These are phyloP conservation scores for Closterium sp. DNA, from an alignment of 139 green algal genomes.

Conservation along the genomic window DNA sequence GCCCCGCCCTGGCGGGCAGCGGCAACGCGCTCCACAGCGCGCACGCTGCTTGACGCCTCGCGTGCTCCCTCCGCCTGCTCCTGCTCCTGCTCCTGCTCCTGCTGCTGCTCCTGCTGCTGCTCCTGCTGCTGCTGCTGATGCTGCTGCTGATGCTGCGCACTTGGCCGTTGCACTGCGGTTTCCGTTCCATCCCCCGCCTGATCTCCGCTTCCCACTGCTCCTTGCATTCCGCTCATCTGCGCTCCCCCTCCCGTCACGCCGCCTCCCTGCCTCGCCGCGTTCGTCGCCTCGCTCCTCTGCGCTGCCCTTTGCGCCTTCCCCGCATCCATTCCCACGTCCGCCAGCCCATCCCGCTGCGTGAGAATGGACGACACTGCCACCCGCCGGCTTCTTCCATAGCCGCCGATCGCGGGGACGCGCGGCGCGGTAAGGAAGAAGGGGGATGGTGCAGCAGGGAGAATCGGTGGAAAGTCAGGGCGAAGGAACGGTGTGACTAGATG, in stretches of 20 bases:
- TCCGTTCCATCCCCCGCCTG: neutral
- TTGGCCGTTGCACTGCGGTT: neutral
- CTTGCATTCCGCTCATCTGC: neutral
- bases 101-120: no score
- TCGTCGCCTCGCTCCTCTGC: neutral
- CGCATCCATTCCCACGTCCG: neutral
- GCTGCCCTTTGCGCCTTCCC: neutral
- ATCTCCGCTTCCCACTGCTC: neutral
- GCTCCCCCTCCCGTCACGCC: neutral
- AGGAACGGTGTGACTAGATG: neutral
- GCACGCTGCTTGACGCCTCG: neutral
- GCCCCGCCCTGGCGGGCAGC: neutral
- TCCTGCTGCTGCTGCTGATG: neutral
- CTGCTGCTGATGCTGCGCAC: neutral
- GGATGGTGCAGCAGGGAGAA: neutral
- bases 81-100: no score
- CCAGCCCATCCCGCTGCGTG: neutral
- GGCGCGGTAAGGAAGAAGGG: neutral
- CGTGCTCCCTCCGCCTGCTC: neutral
- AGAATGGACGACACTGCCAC: neutral
- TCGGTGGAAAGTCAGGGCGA: neutral
- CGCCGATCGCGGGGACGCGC: neutral
- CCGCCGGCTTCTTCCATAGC: neutral
- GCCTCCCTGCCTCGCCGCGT: neutral
- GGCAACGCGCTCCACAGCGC: neutral